phyloP scores from a whole-genome alignment of 108 stramenopile genomes.

The Stephanodiscus triporus region DNA sequence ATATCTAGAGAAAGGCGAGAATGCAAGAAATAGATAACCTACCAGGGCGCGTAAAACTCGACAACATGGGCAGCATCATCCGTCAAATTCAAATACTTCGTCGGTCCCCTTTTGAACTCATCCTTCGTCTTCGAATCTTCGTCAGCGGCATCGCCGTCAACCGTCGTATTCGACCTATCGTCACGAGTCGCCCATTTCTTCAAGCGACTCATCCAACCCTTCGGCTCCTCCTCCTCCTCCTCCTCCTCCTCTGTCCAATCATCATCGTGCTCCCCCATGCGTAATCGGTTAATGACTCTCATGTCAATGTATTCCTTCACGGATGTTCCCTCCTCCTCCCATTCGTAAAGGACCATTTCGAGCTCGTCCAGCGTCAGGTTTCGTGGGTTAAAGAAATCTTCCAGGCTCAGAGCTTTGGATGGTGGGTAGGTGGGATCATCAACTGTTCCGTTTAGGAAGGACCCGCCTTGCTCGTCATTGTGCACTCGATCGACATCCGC shows the following conservation, averaged over 20 bases:
- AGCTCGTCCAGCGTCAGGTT: conserved; percentile 30
- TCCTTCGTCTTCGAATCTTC: conserved; percentile 15
- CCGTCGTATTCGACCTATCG: background rate
- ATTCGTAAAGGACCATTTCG: conserved; percentile 21
- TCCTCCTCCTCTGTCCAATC: conserved; percentile 8
- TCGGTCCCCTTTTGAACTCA: conserved; percentile 14
- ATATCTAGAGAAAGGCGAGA: background rate
- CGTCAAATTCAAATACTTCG: conserved; percentile 20
- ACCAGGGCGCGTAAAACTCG: conserved; percentile 52
- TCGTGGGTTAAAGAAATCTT: conserved; percentile 18
- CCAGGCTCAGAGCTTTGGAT: background rate
- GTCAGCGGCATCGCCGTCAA: background rate
- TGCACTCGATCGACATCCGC: no score
- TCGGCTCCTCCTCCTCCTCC: conserved; percentile 7
- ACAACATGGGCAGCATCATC: conserved; percentile 22
- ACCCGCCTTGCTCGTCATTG: no score
- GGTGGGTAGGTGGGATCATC: conserved; percentile 11
- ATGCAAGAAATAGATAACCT: background rate
- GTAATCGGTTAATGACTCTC: conserved; percentile 2
- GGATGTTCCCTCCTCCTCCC: conserved; percentile 25
- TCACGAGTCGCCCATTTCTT: background rate
- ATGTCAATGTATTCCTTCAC: conserved; percentile 20
- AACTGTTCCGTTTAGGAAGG: background rate
- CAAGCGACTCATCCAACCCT: conserved; percentile 9
- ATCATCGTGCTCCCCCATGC: conserved; percentile 10